phyloP scores from a whole-genome alignment of 2,329 filamentous ascomycete genomes.

The Diaporthe eres region DNA sequence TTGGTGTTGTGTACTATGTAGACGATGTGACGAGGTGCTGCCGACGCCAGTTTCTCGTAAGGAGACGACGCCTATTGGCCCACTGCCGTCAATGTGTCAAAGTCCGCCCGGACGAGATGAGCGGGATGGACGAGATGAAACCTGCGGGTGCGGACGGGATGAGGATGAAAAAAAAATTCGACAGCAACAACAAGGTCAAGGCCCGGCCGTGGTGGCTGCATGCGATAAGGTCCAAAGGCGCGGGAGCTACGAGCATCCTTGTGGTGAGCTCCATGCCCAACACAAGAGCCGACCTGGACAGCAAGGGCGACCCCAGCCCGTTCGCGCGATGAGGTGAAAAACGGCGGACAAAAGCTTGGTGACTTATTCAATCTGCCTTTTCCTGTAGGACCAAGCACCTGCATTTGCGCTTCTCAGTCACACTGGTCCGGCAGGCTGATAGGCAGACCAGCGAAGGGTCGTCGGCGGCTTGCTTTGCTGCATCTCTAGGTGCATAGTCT shows the following conservation, averaged over 20 bases:
- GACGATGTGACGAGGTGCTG: constrained; percentile 13
- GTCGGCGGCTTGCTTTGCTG: constrained; percentile 3
- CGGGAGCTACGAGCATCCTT: constrained; percentile 37
- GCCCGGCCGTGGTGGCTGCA: constrained; percentile 20
- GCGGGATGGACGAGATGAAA: constrained; percentile 8
- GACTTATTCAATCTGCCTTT: constrained; percentile 27
- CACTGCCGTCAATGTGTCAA: constrained; percentile 2
- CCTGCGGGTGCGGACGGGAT: constrained; percentile 2
- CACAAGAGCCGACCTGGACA: constrained; percentile 4
- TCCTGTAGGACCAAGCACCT: constrained; percentile 23
- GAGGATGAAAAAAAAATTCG: not conserved
- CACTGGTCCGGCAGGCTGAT: constrained; percentile 15
- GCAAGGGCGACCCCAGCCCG: constrained; percentile 36
- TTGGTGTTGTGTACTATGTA: constrained; percentile 18
- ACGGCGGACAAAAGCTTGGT: constrained; percentile 27
- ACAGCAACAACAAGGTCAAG: constrained; percentile 21
- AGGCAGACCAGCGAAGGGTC: constrained; percentile 13
- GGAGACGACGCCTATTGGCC: constrained; percentile 17
- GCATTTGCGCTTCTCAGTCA: constrained; percentile 15
- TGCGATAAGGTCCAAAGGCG: constrained; percentile 27
- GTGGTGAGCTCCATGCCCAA: constrained; percentile 28
- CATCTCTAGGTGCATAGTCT: constrained; percentile 2
- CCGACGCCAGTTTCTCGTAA: constrained; percentile 5
- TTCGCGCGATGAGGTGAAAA: constrained; percentile 4
- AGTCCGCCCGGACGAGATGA: constrained; percentile 19